Conservation (phyloP, 2,329 filamentous ascomycete genomes). For the Stagonosporopsis chrysanthemi region DNA sequence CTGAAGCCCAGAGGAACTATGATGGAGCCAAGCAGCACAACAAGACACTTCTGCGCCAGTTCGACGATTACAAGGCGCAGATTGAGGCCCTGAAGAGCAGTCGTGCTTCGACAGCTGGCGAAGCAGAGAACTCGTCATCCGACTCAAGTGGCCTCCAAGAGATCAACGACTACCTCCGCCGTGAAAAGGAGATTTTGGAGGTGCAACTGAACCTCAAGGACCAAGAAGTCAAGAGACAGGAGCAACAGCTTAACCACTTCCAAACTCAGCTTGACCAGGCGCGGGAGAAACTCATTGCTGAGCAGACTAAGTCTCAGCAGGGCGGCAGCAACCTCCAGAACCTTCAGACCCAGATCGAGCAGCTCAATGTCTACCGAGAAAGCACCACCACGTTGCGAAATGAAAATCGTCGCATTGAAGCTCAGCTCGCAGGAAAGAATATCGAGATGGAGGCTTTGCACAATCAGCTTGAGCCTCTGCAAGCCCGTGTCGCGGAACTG, state of each 20-base stretch:
- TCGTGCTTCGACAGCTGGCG: slow-evolving; percentile 64
- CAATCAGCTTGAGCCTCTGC: slow-evolving; percentile 79
- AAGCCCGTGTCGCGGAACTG: slow-evolving; percentile 79
- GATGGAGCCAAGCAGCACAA: slow-evolving; percentile 91
- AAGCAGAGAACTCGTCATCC: slow-evolving; percentile 58
- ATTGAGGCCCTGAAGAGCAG: slow-evolving; percentile 81
- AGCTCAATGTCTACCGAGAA: slow-evolving; percentile 94
- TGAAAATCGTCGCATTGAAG: slow-evolving; percentile 80
- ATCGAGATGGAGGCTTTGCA: slow-evolving; percentile 77
- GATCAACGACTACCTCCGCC: slow-evolving; percentile 87
- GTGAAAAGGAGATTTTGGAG: slow-evolving; percentile 97
- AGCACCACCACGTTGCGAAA: slow-evolving; percentile 90
- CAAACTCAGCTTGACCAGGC: slow-evolving; percentile 89
- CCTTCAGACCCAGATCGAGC: slow-evolving; percentile 91
- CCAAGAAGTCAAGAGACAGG: slow-evolving; percentile 85
- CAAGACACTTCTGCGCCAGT: slow-evolving; percentile 84
- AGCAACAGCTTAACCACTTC: slow-evolving; percentile 87
- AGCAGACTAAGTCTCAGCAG: slow-evolving; percentile 77
- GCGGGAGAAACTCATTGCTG: slow-evolving; percentile 87
- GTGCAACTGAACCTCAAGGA: slow-evolving; percentile 92
- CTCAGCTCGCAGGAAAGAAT: slow-evolving; percentile 76
- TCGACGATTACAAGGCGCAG: slow-evolving; percentile 83
- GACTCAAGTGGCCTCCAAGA: slow-evolving; percentile 82
- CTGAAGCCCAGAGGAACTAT: slow-evolving; percentile 77
- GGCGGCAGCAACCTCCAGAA: slow-evolving; percentile 83